A percentile compares a stretch with the other conserved stretches of the same genome.
Conservation (phyloP, 148 eudicot genomes). For the Rheum nobile region DNA sequence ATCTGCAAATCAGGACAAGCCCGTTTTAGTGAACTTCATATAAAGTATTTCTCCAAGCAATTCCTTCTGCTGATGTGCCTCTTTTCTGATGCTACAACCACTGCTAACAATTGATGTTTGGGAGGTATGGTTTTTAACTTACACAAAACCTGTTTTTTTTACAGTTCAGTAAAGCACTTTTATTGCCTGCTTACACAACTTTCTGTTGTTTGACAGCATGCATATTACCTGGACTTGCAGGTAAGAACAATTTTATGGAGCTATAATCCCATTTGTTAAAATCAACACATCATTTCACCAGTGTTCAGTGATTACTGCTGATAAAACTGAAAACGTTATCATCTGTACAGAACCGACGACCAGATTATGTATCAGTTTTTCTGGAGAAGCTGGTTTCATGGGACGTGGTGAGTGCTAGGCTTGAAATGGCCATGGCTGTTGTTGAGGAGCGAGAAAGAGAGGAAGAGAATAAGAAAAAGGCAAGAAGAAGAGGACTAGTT, state of each 20-base stretch:
- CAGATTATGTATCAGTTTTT: too few relatives aligned
- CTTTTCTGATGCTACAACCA: conserved; percentile 46
- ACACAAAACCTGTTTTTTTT: not conserved
- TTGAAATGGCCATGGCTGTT: conserved; percentile 48
- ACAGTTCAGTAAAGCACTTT: not conserved
- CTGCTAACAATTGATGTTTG: conserved; percentile 87
- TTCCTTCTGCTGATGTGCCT: not conserved
- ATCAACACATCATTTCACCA: not conserved
- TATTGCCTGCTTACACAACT: not conserved
- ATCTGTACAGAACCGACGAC: conserved; percentile 59
- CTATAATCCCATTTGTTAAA: not conserved
- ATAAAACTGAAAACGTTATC: not conserved
- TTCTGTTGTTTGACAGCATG: conserved; percentile 30
- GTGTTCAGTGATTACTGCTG: not conserved
- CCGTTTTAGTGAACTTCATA: not conserved
- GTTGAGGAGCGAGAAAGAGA: conserved; percentile 37
- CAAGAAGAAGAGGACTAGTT: conserved; percentile 3
- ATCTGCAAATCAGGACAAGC: not conserved
- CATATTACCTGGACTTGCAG: too few relatives aligned
- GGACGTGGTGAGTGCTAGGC: too few relatives aligned
- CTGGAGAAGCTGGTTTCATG: too few relatives aligned
- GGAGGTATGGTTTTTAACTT: conserved; percentile 45
- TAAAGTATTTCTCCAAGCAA: not conserved
- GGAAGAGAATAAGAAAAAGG: not conserved
- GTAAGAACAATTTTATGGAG: conserved; percentile 17